Base-by-base conservation (phyloP, 2,329 filamentous ascomycete genomes). In the Monosporascus sp. region DNA sequence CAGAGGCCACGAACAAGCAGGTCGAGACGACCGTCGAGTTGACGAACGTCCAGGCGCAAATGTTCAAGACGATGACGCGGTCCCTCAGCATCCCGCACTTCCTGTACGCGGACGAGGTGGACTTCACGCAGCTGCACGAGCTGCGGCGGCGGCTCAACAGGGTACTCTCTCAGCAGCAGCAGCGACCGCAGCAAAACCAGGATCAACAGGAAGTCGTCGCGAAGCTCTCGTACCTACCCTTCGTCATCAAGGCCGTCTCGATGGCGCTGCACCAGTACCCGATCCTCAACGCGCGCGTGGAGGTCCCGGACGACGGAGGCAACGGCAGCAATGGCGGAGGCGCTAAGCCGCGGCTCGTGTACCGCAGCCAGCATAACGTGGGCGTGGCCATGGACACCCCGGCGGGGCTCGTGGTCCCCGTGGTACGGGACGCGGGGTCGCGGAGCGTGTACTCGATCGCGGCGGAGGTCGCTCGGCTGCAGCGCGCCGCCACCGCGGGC, bases 11-110 rank as follows among this genome's bases (percentile, higher is more conserved):
- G 15, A 74, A 77, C 2, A 72, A 74, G 46, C 87, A 89, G 68
- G 75, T 74, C 51, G 94, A 97, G 70, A 88, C 84, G 8, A 71
- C 77, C 2, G 78, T 87, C 35, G 75, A 82, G 53, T 76, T 99
- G 56, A 89, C 89, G 14, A 86, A 85, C 38, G 88, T 89, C 15
- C 93, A 97, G 73, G 79, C 82, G 38, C 88, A 90, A 67, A 99
- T 99, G 94, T 97, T 96, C 84, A 97, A 95, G 75, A 82, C 85
- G 55, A 99, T 99, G 94, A 97, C 93, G 15, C 85, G 85, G 54
- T 97, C 93, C 2, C 80, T 99, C 58, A 83, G 73, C 49, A 97
- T 97, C 63, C 94, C 94, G 0, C 94, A 97, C 72, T 97, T 99
- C 73, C 83, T 97, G 55, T 99, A 96, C 74, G 88, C 90, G 39